These are phyloP conservation scores for Sarocladiaceae sp. DNA, from an alignment of 2,329 filamentous ascomycete species.

Conservation along the genomic window DNA sequence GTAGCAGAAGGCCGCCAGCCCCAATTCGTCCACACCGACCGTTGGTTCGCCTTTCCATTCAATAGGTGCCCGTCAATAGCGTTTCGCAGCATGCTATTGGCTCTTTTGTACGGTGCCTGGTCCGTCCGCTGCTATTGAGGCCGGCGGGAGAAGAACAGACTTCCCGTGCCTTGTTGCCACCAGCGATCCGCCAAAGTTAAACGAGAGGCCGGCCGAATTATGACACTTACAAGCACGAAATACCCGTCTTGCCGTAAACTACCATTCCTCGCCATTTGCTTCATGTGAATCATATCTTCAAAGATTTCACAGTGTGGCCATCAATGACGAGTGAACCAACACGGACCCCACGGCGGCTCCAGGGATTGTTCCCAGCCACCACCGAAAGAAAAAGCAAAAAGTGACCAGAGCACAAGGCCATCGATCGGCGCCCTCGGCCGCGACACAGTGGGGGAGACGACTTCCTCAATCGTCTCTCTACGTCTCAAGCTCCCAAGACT, in stretches of 20 bases:
- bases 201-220: not conserved
- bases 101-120: not conserved
- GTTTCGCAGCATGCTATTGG: not conserved
- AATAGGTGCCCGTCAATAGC: not conserved
- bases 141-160: too few species aligned
- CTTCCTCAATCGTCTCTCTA: constrained; percentile 1
- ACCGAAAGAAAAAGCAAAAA: not conserved
- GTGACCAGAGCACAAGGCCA: not conserved
- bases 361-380: not conserved
- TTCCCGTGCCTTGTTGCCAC: too few species aligned
- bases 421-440: constrained; percentile 1
- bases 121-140: not conserved
- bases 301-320: not conserved
- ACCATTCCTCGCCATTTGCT: not conserved
- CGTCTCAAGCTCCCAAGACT: not conserved
- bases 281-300: not conserved
- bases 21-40: not conserved
- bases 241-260: too few species aligned
- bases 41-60: not conserved
- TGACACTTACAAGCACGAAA: not conserved
- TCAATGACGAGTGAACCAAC: constrained; percentile 1
- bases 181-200: too few species aligned
- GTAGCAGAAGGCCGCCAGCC: not conserved
- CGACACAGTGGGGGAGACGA: not conserved
- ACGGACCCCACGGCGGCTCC: not conserved